Percentiles rank a stretch among this genome's conserved stretches.
phyloP scores from a whole-genome alignment of 2,329 filamentous ascomycete species.

The Magnaporthiopsis incrustans region DNA sequence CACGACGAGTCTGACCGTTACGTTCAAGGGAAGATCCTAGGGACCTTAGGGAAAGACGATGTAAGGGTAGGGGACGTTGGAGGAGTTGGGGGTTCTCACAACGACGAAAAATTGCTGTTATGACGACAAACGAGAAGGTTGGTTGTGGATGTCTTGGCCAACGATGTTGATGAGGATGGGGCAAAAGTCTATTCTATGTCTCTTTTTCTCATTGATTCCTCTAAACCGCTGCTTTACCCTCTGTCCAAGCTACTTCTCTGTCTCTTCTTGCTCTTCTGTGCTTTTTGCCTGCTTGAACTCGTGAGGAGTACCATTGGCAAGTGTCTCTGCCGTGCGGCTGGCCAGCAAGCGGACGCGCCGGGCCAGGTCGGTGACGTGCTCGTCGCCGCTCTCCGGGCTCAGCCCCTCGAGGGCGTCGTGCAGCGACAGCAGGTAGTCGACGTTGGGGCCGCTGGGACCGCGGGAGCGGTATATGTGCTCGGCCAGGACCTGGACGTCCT shows the following conservation, averaged over 20 bases:
- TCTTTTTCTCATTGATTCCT: constrained; percentile 11
- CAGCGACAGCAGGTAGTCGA: constrained; percentile 78
- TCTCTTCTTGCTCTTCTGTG: constrained; percentile 53
- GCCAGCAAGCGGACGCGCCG: constrained; percentile 47
- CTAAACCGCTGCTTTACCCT: not conserved
- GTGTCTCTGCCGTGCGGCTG: too few relatives aligned
- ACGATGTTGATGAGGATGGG: not conserved
- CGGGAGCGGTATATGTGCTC: constrained; percentile 68
- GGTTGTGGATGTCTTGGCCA: not conserved
- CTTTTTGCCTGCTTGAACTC: constrained; percentile 36
- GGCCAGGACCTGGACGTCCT: constrained; percentile 70
- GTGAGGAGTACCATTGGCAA: constrained; percentile 10
- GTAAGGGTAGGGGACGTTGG: not conserved
- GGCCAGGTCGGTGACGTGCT: constrained; percentile 78
- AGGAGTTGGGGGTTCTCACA: not conserved
- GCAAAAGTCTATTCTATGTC: not conserved
- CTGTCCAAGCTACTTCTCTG: constrained; percentile 31
- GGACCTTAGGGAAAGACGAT: not conserved
- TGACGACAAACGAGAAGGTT: not conserved
- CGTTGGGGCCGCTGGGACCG: constrained; percentile 84
- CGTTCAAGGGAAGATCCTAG: not conserved
- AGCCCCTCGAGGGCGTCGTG: constrained; percentile 67
- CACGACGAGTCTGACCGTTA: not conserved
- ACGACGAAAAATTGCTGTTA: not conserved
- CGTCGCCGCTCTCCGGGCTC: constrained; percentile 69